Evolutionary conservation across 441 rosid genomes (phyloP).

Genomic region (Erysimum cheiri): DNA sequence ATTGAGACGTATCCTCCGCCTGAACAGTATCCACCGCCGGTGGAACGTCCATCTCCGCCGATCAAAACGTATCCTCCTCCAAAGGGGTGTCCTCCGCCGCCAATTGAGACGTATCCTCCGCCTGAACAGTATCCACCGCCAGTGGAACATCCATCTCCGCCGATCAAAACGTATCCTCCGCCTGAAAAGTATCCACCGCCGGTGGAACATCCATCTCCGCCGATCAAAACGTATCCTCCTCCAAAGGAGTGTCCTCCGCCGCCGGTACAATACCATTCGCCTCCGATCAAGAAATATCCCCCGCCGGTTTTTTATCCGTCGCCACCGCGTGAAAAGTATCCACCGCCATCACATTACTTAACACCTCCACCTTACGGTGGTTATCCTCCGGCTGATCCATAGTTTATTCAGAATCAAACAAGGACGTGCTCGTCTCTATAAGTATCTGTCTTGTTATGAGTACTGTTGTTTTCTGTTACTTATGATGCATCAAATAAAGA

Average conservation of each 20-base stretch:
- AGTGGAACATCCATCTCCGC: neutral
- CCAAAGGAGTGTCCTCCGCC: neutral
- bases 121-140: neutral
- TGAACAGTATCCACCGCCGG: neutral
- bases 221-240: neutral
- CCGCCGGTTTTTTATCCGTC: neutral
- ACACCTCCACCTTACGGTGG: constrained; percentile 35
- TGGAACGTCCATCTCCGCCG: neutral
- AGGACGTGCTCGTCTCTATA: neutral
- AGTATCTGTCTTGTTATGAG: neutral
- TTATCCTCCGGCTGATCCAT: constrained; percentile 11
- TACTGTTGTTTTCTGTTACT: neutral
- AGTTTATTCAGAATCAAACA: constrained; percentile 4
- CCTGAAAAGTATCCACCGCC: neutral
- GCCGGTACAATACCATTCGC: neutral
- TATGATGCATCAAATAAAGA: constrained; percentile 17
- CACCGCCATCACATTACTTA: neutral
- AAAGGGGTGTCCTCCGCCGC: neutral
- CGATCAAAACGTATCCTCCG: neutral
- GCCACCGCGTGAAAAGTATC: neutral
- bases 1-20: neutral
- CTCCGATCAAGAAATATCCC: neutral
- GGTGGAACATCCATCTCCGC: neutral
- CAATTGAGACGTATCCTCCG: neutral
- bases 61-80: neutral